Percentiles rank a stretch among this genome's conserved stretches.
Evolutionary conservation across 2,329 filamentous ascomycete species (phyloP).

Genomic region (Calonectria fujianensis): DNA sequence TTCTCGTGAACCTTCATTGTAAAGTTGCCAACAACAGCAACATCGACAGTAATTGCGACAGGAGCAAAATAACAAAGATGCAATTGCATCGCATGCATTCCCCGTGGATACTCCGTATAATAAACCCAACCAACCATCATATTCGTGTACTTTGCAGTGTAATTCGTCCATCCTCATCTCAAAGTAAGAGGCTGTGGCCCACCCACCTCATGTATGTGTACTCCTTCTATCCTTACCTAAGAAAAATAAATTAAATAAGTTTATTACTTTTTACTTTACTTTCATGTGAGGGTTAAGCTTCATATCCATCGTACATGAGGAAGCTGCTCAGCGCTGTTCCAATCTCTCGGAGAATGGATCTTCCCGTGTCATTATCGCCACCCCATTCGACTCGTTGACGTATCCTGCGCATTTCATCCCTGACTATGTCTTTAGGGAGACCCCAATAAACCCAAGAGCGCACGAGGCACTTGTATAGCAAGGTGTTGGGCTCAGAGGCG

Average conservation of each 20-base stretch:
- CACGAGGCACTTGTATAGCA: constrained; percentile 59
- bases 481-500: constrained; percentile 52
- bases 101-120: not conserved
- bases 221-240: too few relatives aligned
- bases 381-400: constrained; percentile 58
- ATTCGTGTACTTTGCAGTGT: not conserved
- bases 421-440: constrained; percentile 57
- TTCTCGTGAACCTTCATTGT: not conserved
- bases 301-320: constrained; percentile 37
- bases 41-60: not conserved
- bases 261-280: too few relatives aligned
- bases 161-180: not conserved
- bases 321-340: constrained; percentile 48
- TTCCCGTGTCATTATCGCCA: constrained; percentile 51
- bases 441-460: constrained; percentile 53
- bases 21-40: not conserved
- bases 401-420: constrained; percentile 52
- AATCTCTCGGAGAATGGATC: constrained; percentile 53
- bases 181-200: too few relatives aligned
- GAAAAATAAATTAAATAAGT: too few relatives aligned
- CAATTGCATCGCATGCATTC: not conserved
- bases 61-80: not conserved
- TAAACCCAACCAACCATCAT: not conserved
- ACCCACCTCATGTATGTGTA: too few relatives aligned
- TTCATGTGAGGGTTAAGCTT: not conserved